These are phyloP conservation scores for Aspergillus arachidicola DNA, from an alignment of 2,329 filamentous ascomycete genomes.

Conservation along the genomic window DNA sequence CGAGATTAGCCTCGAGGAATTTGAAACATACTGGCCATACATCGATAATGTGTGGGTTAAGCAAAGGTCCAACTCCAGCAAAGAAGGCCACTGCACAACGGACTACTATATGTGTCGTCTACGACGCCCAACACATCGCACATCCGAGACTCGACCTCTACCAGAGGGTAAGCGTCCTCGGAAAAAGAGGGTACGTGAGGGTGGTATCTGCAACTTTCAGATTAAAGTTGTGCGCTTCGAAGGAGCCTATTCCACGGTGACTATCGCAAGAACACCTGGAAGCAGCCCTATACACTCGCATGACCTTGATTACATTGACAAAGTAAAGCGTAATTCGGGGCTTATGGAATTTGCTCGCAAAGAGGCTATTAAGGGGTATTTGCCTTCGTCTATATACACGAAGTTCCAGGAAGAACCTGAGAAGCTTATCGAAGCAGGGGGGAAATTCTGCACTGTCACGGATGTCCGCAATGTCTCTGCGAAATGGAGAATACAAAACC, in stretches of 20 bases:
- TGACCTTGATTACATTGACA: slow-evolving; percentile 51
- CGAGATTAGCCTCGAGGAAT: slow-evolving; percentile 49
- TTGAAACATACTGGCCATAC: slow-evolving; percentile 52
- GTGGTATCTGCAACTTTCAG: slow-evolving; percentile 50
- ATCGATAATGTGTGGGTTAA: slow-evolving; percentile 56
- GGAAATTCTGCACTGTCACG: slow-evolving; percentile 49
- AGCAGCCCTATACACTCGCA: slow-evolving; percentile 47
- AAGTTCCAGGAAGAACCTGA: slow-evolving; percentile 51
- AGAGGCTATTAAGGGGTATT: slow-evolving; percentile 50
- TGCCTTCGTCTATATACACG: slow-evolving; percentile 52
- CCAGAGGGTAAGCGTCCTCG: slow-evolving; percentile 50
- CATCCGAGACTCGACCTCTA: slow-evolving; percentile 43
- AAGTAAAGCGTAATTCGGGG: slow-evolving; percentile 51
- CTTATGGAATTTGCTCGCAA: slow-evolving; percentile 50
- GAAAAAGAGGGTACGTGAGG: slow-evolving; percentile 48
- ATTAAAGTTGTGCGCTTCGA: slow-evolving; percentile 51
- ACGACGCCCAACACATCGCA: slow-evolving; percentile 42
- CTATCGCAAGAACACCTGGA: slow-evolving; percentile 45
- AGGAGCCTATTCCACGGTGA: slow-evolving; percentile 47
- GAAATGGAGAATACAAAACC: slow-evolving; percentile 51
- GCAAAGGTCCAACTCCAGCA: slow-evolving; percentile 45
- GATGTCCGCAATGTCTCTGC: slow-evolving; percentile 53
- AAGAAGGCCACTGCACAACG: slow-evolving; percentile 45
- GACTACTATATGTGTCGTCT: slow-evolving; percentile 53
- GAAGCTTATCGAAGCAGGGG: slow-evolving; percentile 48